These are phyloP conservation scores for Penicillium frequentans DNA, from an alignment of 2,329 filamentous ascomycete genomes.

Conservation along the genomic window DNA sequence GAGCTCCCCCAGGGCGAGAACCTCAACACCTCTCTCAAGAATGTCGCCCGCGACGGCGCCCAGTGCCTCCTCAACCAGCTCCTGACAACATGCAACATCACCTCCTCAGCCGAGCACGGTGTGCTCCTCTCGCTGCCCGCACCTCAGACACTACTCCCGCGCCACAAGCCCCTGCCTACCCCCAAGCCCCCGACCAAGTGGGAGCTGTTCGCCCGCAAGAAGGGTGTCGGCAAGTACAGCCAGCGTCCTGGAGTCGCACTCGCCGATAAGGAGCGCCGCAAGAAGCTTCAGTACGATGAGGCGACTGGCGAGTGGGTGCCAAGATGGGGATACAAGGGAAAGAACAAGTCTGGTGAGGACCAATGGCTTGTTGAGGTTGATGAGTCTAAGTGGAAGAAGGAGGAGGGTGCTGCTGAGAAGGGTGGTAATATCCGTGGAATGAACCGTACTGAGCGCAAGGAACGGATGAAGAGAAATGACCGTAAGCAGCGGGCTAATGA, in stretches of 20 bases:
- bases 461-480: conserved; percentile 63
- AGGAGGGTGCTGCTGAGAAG: conserved; percentile 55
- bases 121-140: conserved; percentile 78
- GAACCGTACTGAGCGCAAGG: conserved; percentile 67
- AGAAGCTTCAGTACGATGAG: conserved; percentile 81
- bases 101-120: conserved; percentile 61
- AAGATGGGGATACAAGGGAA: conserved; percentile 92
- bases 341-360: conserved; percentile 78
- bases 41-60: conserved; percentile 81
- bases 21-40: conserved; percentile 68
- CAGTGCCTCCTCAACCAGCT: conserved; percentile 94
- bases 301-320: conserved; percentile 82
- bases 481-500: conserved; percentile 68
- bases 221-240: conserved; percentile 86
- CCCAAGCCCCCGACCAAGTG: conserved; percentile 86
- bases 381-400: conserved; percentile 69
- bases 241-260: conserved; percentile 54
- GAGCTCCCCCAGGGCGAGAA: conserved; percentile 50
- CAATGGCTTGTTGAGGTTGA: conserved; percentile 95
- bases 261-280: conserved; percentile 64
- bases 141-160: conserved; percentile 70
- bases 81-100: conserved; percentile 80
- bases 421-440: conserved; percentile 66
- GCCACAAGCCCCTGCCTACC: conserved; percentile 86
- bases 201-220: conserved; percentile 94